phyloP scores from a whole-genome alignment of 78 protist genomes.

The Thecamonas trahens region DNA sequence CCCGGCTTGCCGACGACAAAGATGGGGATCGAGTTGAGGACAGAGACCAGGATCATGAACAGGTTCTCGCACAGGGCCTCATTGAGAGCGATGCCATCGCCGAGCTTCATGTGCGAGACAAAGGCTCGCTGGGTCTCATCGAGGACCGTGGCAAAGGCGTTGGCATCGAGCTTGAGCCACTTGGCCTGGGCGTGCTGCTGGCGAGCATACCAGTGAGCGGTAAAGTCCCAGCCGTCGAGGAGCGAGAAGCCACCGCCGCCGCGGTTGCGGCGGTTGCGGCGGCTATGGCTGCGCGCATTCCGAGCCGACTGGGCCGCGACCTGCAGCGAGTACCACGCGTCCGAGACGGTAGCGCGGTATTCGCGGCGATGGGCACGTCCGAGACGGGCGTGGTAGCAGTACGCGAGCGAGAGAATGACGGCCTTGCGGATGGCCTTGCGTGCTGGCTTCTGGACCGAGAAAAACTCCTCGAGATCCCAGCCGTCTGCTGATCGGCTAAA shows the following conservation, averaged over 20 bases:
- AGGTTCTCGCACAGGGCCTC: constrained; percentile 56
- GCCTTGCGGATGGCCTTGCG: background rate
- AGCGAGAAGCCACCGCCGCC: too few relatives aligned
- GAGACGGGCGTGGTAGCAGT: constrained; percentile 25
- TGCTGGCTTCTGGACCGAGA: background rate
- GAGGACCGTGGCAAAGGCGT: background rate
- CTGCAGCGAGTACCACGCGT: too few relatives aligned
- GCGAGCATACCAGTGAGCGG: too few relatives aligned
- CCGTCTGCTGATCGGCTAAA: too few relatives aligned
- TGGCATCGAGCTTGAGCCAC: background rate
- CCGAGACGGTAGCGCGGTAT: too few relatives aligned
- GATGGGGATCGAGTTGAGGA: constrained; percentile 36
- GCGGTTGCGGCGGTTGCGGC: too few relatives aligned
- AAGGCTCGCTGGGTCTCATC: background rate
- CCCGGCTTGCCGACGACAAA: constrained; percentile 54
- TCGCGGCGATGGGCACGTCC: too few relatives aligned
- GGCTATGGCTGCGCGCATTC: too few relatives aligned
- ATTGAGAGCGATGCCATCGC: constrained; percentile 37
- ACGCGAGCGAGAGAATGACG: constrained; percentile 11
- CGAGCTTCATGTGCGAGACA: constrained; percentile 5
- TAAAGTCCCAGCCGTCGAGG: too few relatives aligned
- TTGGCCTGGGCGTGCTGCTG: background rate
- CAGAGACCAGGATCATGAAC: constrained; percentile 44
- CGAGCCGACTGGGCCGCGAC: too few relatives aligned
- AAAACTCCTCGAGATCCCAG: background rate